Evolutionary conservation across 2,329 filamentous ascomycete genomes (phyloP).

Genomic region (Ascochyta viciae-villosae): DNA sequence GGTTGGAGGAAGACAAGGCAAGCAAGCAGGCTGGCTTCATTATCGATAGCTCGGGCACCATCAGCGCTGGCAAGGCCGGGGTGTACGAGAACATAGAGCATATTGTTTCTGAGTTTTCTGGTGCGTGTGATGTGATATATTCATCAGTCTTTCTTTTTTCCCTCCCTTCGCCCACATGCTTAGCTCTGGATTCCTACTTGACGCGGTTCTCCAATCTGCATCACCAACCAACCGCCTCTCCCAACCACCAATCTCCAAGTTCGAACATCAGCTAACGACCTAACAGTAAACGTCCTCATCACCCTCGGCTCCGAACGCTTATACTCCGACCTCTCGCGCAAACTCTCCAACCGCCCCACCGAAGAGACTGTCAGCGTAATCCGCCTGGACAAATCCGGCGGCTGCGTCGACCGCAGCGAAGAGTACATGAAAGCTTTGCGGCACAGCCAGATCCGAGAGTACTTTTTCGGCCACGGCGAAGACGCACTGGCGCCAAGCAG

Average conservation of each 20-base stretch:
- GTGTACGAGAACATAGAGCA: slow-evolving; percentile 82
- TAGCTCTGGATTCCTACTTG: background rate
- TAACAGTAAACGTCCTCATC: slow-evolving; percentile 75
- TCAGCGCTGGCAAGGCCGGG: slow-evolving; percentile 67
- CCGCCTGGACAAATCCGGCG: slow-evolving; percentile 82
- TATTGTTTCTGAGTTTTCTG: slow-evolving; percentile 73
- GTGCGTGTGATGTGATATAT: slow-evolving; percentile 51
- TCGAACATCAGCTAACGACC: slow-evolving; percentile 34
- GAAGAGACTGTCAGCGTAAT: slow-evolving; percentile 78
- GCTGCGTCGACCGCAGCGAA: slow-evolving; percentile 78
- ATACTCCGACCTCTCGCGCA: slow-evolving; percentile 74
- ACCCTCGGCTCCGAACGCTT: slow-evolving; percentile 81
- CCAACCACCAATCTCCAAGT: background rate
- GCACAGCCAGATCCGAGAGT: slow-evolving; percentile 82
- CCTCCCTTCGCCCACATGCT: background rate
- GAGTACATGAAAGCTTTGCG: slow-evolving; percentile 75
- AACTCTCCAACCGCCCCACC: slow-evolving; percentile 63
- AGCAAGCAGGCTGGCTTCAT: slow-evolving; percentile 79
- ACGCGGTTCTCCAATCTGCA: background rate
- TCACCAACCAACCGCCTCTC: background rate
- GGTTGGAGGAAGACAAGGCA: slow-evolving; percentile 76
- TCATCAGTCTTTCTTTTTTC: background rate
- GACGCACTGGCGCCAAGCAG: slow-evolving; percentile 84
- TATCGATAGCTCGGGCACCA: slow-evolving; percentile 79
- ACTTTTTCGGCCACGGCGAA: slow-evolving; percentile 84